Evolutionary conservation across 2,329 filamentous ascomycete genomes (phyloP).

Genomic region (Macrophomina pseudophaseolina): DNA sequence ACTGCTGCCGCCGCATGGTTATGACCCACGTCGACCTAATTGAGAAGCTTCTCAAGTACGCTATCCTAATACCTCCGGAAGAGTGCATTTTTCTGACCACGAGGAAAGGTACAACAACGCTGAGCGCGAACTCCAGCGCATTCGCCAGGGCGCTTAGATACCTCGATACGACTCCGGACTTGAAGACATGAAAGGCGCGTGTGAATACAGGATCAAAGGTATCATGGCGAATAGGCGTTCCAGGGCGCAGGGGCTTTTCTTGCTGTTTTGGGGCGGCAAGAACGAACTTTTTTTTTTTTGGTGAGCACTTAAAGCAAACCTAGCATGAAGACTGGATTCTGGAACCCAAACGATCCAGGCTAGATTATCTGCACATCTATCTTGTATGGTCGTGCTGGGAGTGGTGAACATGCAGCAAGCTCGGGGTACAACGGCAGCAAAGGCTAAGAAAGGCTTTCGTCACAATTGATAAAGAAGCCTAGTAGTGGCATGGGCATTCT

Average conservation of each 20-base stretch:
- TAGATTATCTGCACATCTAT: background rate
- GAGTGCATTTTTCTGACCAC: background rate
- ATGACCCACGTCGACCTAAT: conserved; percentile 99
- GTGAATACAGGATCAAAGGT: background rate
- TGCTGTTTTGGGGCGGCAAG: background rate
- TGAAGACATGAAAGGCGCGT: conserved; percentile 5
- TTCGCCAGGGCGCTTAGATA: conserved; percentile 22
- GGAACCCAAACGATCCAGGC: background rate
- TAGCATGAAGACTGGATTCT: background rate
- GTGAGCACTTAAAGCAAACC: background rate
- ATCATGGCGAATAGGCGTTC: conserved; percentile 18
- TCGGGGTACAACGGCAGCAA: background rate
- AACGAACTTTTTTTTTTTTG: background rate
- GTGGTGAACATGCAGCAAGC: background rate
- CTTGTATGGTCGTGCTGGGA: background rate
- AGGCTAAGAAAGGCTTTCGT: too few species aligned
- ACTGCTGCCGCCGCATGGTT: conserved; percentile 99
- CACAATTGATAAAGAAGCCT: too few species aligned
- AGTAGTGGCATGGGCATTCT: too few species aligned
- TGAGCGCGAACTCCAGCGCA: conserved; percentile 28
- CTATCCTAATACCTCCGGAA: background rate
- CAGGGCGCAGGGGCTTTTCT: background rate
- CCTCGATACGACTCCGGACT: conserved; percentile 12
- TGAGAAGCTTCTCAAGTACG: conserved; percentile 80
- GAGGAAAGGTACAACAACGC: conserved; percentile 26